Evolutionary conservation across 2,329 filamentous ascomycete genomes (phyloP).

Genomic region (Scytalidium lignicola): DNA sequence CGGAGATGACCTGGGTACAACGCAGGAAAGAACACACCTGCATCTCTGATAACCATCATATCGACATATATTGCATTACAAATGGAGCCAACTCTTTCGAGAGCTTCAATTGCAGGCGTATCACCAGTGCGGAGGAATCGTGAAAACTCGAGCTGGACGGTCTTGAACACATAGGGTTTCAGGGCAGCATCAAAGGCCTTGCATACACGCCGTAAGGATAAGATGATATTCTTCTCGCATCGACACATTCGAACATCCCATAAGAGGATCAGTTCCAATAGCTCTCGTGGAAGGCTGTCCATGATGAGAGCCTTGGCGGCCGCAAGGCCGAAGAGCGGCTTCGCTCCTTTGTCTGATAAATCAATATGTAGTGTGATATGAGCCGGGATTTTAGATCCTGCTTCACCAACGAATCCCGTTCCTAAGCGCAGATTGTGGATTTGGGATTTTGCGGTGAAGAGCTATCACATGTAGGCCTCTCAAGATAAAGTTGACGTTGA

Average conservation of each 20-base stretch:
- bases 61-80: slow-evolving; percentile 47
- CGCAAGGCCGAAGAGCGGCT: not conserved
- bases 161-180: slow-evolving; percentile 40
- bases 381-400: not conserved
- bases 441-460: not conserved
- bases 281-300: slow-evolving; percentile 43
- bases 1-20: not conserved
- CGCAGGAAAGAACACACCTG: slow-evolving; percentile 31
- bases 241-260: slow-evolving; percentile 33
- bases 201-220: slow-evolving; percentile 44
- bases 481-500: no score
- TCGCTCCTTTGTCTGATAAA: not conserved
- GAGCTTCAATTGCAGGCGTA: slow-evolving; percentile 32
- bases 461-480: no score
- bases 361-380: not conserved
- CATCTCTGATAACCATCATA: slow-evolving; percentile 48
- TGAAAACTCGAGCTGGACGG: slow-evolving; percentile 45
- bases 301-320: slow-evolving; percentile 24
- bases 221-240: slow-evolving; percentile 39
- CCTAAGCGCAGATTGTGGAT: not conserved
- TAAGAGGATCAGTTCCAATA: slow-evolving; percentile 41
- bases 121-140: slow-evolving; percentile 34
- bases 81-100: slow-evolving; percentile 42
- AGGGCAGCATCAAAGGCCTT: slow-evolving; percentile 42
- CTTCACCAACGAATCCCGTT: not conserved